These are phyloP conservation scores for Metschnikowia dekortorum DNA, from an alignment of 805 yeast species.

Conservation along the genomic window DNA sequence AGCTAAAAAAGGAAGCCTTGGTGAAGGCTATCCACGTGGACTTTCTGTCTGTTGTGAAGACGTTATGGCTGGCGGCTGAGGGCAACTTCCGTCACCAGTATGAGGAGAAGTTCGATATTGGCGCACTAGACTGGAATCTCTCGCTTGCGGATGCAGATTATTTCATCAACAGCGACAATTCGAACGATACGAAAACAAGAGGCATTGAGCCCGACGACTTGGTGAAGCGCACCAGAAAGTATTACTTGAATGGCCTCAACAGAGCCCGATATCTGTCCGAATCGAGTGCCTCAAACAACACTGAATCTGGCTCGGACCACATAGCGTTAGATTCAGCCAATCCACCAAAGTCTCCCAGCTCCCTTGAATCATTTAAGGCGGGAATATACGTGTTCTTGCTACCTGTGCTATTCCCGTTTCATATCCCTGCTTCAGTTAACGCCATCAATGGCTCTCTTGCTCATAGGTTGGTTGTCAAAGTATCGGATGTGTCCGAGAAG, in stretches of 20 bases:
- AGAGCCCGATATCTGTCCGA: conserved; percentile 5
- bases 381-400: conserved; percentile 68
- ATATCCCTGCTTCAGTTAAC: conserved; percentile 56
- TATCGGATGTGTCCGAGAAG: conserved; percentile 36
- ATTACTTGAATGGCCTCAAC: conserved; percentile 13
- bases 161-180: conserved; percentile 37
- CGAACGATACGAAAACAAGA: conserved; percentile 40
- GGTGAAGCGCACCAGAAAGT: conserved; percentile 35
- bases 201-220: conserved; percentile 42
- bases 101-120: conserved; percentile 47
- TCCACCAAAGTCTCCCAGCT: neutral
- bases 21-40: conserved; percentile 38
- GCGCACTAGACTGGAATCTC: conserved; percentile 42
- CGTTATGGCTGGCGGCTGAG: conserved; percentile 53
- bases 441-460: conserved; percentile 47
- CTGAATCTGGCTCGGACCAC: conserved; percentile 2
- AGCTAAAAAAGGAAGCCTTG: conserved; percentile 37
- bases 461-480: conserved; percentile 39
- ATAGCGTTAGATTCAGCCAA: neutral
- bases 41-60: conserved; percentile 40
- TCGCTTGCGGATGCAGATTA: conserved; percentile 41
- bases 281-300: conserved; percentile 4
- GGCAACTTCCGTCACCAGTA: conserved; percentile 41
- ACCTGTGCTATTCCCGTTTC: conserved; percentile 58
- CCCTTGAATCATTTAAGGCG: conserved; percentile 35